Base-by-base conservation (phyloP, 2,329 filamentous ascomycete genomes). In the Penicillium sclerotigenum region DNA sequence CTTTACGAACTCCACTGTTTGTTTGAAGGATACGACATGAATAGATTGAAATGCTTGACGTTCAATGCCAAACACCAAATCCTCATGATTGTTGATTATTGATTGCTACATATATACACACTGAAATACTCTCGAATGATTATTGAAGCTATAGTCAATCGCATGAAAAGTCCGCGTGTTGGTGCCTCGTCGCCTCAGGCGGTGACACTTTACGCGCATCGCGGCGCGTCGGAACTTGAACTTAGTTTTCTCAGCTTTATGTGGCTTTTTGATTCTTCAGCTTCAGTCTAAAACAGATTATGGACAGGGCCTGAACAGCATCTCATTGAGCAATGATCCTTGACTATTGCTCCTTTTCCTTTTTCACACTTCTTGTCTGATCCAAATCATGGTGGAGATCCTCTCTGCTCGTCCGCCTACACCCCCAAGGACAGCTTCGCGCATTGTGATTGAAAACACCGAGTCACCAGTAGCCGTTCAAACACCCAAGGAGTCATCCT, bases 371-470 rank as follows among this genome's bases (percentile, higher is more conserved):
- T 57, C 48, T 60, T 52, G 58, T 61, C 45, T 52, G 53, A 52
- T 56, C 50, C 61, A 48, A 73, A 75, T 64, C 64, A 76, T 76
- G 74, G 73, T 75, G 61, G 73, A 76, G 61, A 69, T 69, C 52
- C 74, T 82, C 62, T 76, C 79, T 65, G 71, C 74, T 70, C 79
- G 80, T 65, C 82, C 81, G 59, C 82, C 81, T 18, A 84, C 81
- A 65, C 81, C 82, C 62, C 82, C 82, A 36, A 79, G 78, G 73
- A 70, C 68, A 61, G 64, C 67, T 56, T 66, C 68, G 58, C 69
- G 65, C 58, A 56, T 61, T 38, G 66, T 36, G 29, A 47, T 49
- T 43, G 69, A 72, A 54, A 65, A 79, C 77, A 68, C 70, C 52
- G 71, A 73, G 43, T 74, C 71, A 28, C 62, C 68, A 31, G 52